Evolutionary conservation across 805 yeast species (phyloP).

Genomic region (Cyberlindnera americana): DNA sequence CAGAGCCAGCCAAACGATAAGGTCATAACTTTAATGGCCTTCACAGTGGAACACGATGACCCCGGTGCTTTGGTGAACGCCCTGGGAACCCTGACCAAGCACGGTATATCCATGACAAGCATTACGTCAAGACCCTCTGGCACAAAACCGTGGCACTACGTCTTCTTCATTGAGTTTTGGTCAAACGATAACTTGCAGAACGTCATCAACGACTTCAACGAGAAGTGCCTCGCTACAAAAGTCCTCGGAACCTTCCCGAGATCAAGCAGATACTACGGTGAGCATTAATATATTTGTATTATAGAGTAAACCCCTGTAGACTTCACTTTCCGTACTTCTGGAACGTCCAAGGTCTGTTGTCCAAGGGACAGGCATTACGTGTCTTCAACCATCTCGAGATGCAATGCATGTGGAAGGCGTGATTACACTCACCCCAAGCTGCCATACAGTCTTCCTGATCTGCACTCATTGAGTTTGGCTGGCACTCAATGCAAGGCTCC

Average conservation of each 20-base stretch:
- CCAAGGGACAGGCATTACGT: constrained; percentile 95
- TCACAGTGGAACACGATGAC: constrained; percentile 58
- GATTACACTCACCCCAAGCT: constrained; percentile 97
- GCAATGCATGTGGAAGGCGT: constrained; percentile 98
- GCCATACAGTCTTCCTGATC: constrained; percentile 79
- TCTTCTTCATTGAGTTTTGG: constrained; percentile 72
- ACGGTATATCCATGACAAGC: constrained; percentile 60
- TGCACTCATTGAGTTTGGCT: constrained; percentile 67
- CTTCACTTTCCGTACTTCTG: constrained; percentile 69
- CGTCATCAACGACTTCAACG: constrained; percentile 42
- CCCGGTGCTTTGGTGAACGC: constrained; percentile 76
- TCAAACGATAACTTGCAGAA: constrained; percentile 31
- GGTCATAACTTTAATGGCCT: constrained; percentile 53
- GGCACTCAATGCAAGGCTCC: constrained; percentile 98
- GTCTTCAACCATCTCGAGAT: constrained; percentile 93
- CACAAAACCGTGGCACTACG: constrained; percentile 69
- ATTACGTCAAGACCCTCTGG: constrained; percentile 78
- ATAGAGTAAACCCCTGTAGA: no score
- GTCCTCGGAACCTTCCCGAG: constrained; percentile 34
- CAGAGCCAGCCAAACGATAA: constrained; percentile 8
- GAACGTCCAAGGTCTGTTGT: constrained; percentile 83
- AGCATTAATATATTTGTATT: constrained; percentile 1
- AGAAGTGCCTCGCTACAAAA: constrained; percentile 45
- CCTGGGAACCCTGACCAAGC: constrained; percentile 50
- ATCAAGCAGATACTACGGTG: constrained; percentile 17